phyloP scores from a whole-genome alignment of 345 rosid genomes.

The Ricinus communis region DNA sequence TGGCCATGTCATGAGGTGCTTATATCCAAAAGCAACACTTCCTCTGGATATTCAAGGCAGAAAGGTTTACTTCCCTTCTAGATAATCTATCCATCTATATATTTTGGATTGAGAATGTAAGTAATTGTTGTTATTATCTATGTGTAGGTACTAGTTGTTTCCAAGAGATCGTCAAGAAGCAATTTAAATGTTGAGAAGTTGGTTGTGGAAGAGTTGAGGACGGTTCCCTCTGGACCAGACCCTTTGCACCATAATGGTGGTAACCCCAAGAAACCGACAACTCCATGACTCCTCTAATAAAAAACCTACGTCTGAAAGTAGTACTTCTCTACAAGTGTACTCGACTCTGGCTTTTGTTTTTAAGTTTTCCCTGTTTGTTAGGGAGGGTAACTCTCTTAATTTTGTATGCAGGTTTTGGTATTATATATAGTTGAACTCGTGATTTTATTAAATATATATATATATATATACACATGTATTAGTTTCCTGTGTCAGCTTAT shows the following conservation, averaged over 20 bases:
- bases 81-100: background rate
- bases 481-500: no score
- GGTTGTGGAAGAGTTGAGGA: constrained; percentile 45
- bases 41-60: constrained; percentile 2
- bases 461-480: no score
- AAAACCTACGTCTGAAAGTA: no score
- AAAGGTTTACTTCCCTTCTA: constrained; percentile 4
- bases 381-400: no score
- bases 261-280: constrained; percentile 57
- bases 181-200: constrained; percentile 6
- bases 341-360: background rate
- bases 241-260: constrained; percentile 79
- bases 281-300: constrained; percentile 24
- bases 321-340: no score
- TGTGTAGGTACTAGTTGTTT: constrained; percentile 30
- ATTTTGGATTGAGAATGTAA: no score
- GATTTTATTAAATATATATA: no score
- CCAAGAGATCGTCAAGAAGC: background rate
- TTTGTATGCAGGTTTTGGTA: no score
- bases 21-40: background rate
- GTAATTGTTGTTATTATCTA: no score
- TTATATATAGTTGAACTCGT: no score
- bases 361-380: no score
- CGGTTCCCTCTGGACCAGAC: constrained; percentile 81
- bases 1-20: background rate